Evolutionary conservation across 202 grass and related monocot genomes (phyloP), one percentile per base, ranked within the genome.

Genomic region (Schoenoplectus tabernaemontani): DNA sequence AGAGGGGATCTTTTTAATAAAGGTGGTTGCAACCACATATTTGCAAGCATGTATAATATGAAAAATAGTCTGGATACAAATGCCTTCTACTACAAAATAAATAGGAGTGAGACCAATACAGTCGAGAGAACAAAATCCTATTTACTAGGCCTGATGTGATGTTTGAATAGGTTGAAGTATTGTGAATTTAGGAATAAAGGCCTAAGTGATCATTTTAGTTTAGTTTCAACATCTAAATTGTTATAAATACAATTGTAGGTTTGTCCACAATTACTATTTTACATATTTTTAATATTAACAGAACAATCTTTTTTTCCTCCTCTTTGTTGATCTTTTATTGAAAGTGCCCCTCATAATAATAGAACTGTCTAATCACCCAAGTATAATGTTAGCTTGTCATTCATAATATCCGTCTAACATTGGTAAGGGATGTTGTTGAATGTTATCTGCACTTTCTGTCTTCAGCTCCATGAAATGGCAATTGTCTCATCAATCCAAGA

Each of bases 401-500:
- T 48, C 16, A 33, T 44, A 39, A 15, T 26, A n/a, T 39, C 47
- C 65, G 39, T 6, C 17, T 60, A 60, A 47, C 36, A 50, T 58
- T 51, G 54, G 57, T 78, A 78, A 78, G 20, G 6, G 41, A 53
- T 76, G 81, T 78, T 61, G 83, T 46, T 39, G 74, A 76, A 10
- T 44, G 46, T 84, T 71, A 81, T 44, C 77, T 59, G 24, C 61
- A 75, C 19, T 76, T 8, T 86, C 5, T 81, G 66, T 91, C 82
- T 83, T 84, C 83, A 91, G 96, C 79, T 99, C 87, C 96, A 99
- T 84, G 90, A 99, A 81, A 91, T 99, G 85, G 82, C 92, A 66
- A 96, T 99, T 56, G 90, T 96, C 54, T 99, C 92, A 78, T 90
- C 96, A 87, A 91, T 99, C 47, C 96, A 99, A 93, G 96, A 92